phyloP scores from a whole-genome alignment of 495 filamentous ascomycete genomes.

The Neurospora sp. region DNA sequence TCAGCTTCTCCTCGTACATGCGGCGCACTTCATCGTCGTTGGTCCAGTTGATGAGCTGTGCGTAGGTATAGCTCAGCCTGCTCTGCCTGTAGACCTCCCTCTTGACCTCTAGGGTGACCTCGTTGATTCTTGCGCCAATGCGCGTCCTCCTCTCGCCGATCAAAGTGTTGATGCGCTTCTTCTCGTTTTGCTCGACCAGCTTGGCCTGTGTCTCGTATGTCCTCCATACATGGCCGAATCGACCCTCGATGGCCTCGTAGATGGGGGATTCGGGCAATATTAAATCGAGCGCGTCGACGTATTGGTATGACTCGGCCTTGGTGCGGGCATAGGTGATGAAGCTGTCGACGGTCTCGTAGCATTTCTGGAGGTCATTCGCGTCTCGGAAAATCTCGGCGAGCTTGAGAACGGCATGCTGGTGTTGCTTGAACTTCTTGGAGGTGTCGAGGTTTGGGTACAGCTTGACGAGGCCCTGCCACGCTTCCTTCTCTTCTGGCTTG shows the following conservation, averaged over 20 bases:
- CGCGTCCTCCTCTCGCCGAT: slow-evolving; percentile 84
- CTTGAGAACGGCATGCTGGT: slow-evolving; percentile 58
- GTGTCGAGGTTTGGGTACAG: slow-evolving; percentile 67
- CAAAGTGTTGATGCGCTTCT: slow-evolving; percentile 79
- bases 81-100: slow-evolving; percentile 67
- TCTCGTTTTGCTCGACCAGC: slow-evolving; percentile 77
- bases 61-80: slow-evolving; percentile 64
- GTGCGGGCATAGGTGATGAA: slow-evolving; percentile 58
- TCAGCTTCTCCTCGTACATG: slow-evolving; percentile 78
- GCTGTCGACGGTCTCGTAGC: slow-evolving; percentile 74
- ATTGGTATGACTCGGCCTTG: slow-evolving; percentile 61
- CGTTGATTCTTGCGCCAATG: slow-evolving; percentile 69
- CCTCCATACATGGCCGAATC: slow-evolving; percentile 65
- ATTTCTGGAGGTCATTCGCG: slow-evolving; percentile 54
- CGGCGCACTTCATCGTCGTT: slow-evolving; percentile 77
- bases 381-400: slow-evolving; percentile 68
- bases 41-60: slow-evolving; percentile 78
- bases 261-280: slow-evolving; percentile 68
- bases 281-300: slow-evolving; percentile 60
- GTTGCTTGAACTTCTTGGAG: slow-evolving; percentile 55
- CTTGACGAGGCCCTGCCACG: slow-evolving; percentile 85
- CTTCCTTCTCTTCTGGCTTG: slow-evolving; percentile 46
- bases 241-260: slow-evolving; percentile 76
- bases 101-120: slow-evolving; percentile 80
- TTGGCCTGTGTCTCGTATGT: slow-evolving; percentile 82